Evolutionary conservation across 306 rosid species (phyloP), one percentile per base, ranked within the genome.

Genomic region (Lathyrus tuberosus): DNA sequence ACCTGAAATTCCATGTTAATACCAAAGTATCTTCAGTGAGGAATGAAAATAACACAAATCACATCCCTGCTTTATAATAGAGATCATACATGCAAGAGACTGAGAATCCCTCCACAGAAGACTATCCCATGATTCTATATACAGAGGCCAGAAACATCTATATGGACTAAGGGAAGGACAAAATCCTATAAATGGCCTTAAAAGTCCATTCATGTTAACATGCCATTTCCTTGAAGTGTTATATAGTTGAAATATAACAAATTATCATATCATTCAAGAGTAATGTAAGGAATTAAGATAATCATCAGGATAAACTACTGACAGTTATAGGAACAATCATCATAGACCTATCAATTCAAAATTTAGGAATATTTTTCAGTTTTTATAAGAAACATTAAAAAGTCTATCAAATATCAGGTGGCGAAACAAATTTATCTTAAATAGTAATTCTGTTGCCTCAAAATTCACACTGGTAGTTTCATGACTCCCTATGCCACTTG

Each of bases 401-500:
- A 58, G 52, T 38, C 67, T 56, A 66, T 75, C 74, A 54, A 73
- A 68, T 40, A 38, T 49, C 16, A 12, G 53, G 53, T 43, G 46
- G 48, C 22, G 11, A 38, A 44, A 52, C 9, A 72, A 71, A 15
- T n/a, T 59, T 66, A 47, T 24, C 71, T 57, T 10, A 42, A 18
- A 64, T 37, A 70, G 53, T 28, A 65, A 74, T 66, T 38, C 43
- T 47, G 51, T 75, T 86, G 90, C 98, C 96, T 94, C 97, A 84
- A 94, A 88, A 78, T 94, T 95, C 56, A 90, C 96, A 73, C 61
- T 76, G 38, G 96, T 81, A 30, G 88, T 72, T 76, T 81, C 97
- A 58, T 81, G 86, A 79, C 98, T 90, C 73, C 97, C 98, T 73
- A 85, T 75, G 76, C 98, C 98, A 62, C 98, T 94, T 48, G 88